Evolutionary conservation across 2,329 filamentous ascomycete genomes (phyloP).

Genomic region (Drechslera avenae): DNA sequence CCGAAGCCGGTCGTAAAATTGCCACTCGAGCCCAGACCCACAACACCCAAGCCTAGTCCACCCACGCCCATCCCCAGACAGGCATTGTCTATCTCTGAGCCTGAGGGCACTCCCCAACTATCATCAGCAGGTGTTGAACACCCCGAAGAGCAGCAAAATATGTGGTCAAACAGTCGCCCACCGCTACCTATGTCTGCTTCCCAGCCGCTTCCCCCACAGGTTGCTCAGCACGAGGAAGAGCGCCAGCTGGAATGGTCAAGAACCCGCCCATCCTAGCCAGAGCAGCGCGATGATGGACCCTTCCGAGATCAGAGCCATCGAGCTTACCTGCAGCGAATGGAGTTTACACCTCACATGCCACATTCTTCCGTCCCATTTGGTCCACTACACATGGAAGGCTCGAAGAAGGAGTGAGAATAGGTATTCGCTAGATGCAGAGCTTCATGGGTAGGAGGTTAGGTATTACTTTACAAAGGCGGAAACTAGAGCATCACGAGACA

Average conservation of each 20-base stretch:
- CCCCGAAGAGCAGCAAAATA: neutral
- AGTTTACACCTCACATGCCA: neutral
- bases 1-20: neutral
- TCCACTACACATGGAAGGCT: too few species aligned
- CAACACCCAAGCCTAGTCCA: too few species aligned
- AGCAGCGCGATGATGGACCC: neutral
- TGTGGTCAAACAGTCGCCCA: neutral
- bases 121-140: too few species aligned
- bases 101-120: too few species aligned
- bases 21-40: neutral
- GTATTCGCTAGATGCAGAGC: too few species aligned
- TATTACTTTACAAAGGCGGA: too few species aligned
- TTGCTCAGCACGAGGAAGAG: constrained; percentile 3
- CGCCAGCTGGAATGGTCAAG: constrained; percentile 2
- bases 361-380: too few species aligned
- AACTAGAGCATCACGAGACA: too few species aligned
- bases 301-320: constrained; percentile 1
- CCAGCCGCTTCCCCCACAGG: neutral
- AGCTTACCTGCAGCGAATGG: constrained; percentile 2
- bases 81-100: too few species aligned
- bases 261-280: constrained; percentile 1
- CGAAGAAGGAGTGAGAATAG: too few species aligned
- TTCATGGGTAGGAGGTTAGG: too few species aligned
- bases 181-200: neutral
- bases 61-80: too few species aligned